Percentiles rank a stretch among this genome's conserved stretches.
These are phyloP conservation scores for Salix caprea DNA, from an alignment of 345 rosid species.

Conservation along the genomic window DNA sequence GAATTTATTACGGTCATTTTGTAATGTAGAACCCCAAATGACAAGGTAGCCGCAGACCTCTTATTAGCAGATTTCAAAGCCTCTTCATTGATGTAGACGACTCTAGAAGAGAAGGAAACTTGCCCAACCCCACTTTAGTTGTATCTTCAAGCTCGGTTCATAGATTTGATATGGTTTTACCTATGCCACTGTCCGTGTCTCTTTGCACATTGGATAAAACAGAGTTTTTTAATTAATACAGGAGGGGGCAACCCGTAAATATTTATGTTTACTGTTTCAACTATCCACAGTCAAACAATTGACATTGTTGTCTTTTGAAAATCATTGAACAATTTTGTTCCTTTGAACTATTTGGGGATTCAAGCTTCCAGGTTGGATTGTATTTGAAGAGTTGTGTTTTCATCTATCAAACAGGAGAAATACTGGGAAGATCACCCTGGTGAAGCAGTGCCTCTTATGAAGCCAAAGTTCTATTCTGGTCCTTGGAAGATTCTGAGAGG, in stretches of 20 bases:
- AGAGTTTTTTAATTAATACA: too few species aligned
- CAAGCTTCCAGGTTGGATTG: background rate
- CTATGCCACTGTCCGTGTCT: background rate
- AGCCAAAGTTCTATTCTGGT: conserved; percentile 64
- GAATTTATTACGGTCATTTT: too few species aligned
- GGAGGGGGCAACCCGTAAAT: background rate
- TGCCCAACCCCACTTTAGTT: too few species aligned
- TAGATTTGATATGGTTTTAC: background rate
- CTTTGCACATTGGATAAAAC: background rate
- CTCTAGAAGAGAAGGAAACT: too few species aligned
- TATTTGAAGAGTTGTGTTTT: conserved; percentile 12
- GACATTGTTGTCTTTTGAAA: background rate
- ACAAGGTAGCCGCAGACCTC: too few species aligned
- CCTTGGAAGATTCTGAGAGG: conserved; percentile 86
- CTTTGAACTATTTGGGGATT: background rate
- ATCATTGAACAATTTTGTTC: background rate
- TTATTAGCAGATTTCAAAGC: too few species aligned
- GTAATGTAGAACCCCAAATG: too few species aligned
- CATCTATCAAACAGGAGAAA: conserved; percentile 54
- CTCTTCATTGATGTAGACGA: too few species aligned
- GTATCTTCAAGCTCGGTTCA: too few species aligned
- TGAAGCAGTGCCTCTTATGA: conserved; percentile 73
- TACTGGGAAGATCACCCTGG: conserved; percentile 97
- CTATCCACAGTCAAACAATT: background rate
- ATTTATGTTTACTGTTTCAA: background rate